Percentiles rank a stretch among this genome's conserved stretches.
These are phyloP conservation scores for Debaryomycetaceae sp. DNA, from an alignment of 1,139 yeast species.

Conservation along the genomic window DNA sequence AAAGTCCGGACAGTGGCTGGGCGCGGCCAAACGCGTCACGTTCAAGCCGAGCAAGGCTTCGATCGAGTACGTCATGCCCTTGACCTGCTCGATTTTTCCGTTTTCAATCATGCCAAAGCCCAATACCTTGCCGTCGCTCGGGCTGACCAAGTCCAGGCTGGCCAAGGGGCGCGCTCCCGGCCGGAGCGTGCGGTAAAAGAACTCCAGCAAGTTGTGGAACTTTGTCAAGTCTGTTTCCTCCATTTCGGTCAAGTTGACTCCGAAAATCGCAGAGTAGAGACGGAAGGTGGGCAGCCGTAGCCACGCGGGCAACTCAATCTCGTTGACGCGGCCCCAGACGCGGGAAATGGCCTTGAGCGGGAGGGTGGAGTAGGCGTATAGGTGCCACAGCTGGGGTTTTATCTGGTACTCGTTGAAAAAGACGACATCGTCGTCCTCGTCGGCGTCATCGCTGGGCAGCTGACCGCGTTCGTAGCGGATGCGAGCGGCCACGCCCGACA, in stretches of 20 bases:
- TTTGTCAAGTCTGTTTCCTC: constrained; percentile 67
- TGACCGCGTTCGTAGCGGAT: constrained; percentile 30
- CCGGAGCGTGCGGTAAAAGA: constrained; percentile 74
- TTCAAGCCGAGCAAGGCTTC: constrained; percentile 77
- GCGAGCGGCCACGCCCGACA: constrained; percentile 55
- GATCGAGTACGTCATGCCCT: constrained; percentile 88
- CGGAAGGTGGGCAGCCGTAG: constrained; percentile 73
- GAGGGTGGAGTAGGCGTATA: constrained; percentile 78
- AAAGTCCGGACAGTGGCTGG: constrained; percentile 44
- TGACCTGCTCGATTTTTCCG: constrained; percentile 92
- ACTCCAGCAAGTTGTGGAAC: constrained; percentile 77
- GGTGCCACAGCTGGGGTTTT: constrained; percentile 73
- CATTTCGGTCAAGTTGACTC: constrained; percentile 85
- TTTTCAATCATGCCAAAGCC: constrained; percentile 76
- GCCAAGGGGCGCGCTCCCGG: constrained; percentile 78
- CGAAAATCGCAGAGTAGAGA: constrained; percentile 71
- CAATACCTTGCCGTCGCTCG: constrained; percentile 87
- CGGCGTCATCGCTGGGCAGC: constrained; percentile 14
- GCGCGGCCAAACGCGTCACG: constrained; percentile 44
- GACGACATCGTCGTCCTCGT: constrained; percentile 19
- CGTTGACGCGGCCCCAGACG: constrained; percentile 88
- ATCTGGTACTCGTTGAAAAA: constrained; percentile 30
- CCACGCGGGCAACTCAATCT: constrained; percentile 79
- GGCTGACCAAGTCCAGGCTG: constrained; percentile 63
- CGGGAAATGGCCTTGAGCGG: constrained; percentile 89